phyloP scores from a whole-genome alignment of 306 rosid genomes.

The Castanea crenata region DNA sequence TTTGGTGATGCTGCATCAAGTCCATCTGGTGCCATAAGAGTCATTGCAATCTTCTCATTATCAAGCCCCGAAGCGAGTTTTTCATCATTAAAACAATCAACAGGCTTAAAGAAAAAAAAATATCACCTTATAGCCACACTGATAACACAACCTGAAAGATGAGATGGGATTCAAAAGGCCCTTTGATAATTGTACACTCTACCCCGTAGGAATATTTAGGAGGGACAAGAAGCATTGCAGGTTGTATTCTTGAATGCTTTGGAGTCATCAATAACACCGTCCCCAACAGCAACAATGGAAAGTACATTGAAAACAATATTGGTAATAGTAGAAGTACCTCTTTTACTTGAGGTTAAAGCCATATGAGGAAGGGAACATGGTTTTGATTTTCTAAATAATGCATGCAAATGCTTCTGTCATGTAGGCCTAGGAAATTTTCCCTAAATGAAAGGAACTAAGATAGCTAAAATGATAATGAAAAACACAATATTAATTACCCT shows the following conservation, averaged over 20 bases:
- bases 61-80: neutral
- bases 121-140: no score
- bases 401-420: no score
- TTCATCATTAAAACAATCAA: neutral
- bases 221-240: neutral
- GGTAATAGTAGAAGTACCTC: no score
- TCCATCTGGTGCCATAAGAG: slow-evolving; percentile 54
- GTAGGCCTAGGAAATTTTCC: no score
- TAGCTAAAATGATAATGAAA: no score
- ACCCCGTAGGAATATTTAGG: neutral
- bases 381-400: no score
- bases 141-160: neutral
- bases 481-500: no score
- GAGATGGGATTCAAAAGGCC: neutral
- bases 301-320: neutral
- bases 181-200: neutral
- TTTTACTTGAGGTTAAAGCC: no score
- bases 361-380: no score
- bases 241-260: neutral
- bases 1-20: neutral
- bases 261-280: neutral
- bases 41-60: slow-evolving; percentile 43
- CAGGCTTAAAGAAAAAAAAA: neutral
- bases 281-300: neutral
- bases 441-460: no score